Base-by-base conservation (phyloP, 2,329 filamentous ascomycete species). In the Chaetothyriales sp. region DNA sequence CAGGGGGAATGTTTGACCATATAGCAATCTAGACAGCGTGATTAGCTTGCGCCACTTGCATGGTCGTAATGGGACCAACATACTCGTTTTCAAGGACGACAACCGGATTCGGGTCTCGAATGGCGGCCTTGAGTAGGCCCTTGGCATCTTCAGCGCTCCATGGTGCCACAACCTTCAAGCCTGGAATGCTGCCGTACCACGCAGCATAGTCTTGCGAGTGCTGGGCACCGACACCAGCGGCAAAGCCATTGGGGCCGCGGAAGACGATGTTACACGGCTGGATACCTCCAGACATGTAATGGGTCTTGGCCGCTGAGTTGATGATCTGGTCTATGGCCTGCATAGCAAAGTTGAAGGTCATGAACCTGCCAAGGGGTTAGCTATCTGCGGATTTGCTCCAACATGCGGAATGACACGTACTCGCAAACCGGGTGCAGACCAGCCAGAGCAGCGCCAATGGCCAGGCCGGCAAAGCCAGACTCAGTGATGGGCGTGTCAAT, bases 311-410 rank as follows among this genome's bases (percentile, higher is more conserved):
- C 62, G 77, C 92, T 47, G 90, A 96, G 81, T 98, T 98, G 80
- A 98, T 89, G 68, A 98, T 86, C 71, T 98, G 92, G 70, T 98
- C 92, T 71, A 98, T 98, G 68, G 92, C 87, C 76, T 98, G 92
- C 92, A 98, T 98, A 70, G 92, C 90, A 68, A 96, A 96, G 80
- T 98, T 98, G 81, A 95, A 96, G 65, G 92, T 98, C 92, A 98
- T 98, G 79, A 98, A 98, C 76, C 98, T 92, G 79, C 85, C 92
- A 86, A 92, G 56, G 2, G 55, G 45, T 18, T 42, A 47, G 43
- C 18, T 42, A 42, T 44, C 39, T 39, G 12, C 44, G 22, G 36
- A 12, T 8, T n/a, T 42, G 32, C 19, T 44, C 10, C 25, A 15
- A 15, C 18, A 46, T n/a, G 18, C 19, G 48, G 47, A n/a, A 32